phyloP scores from a whole-genome alignment of 106 monocot species.

The Phalaenopsis equestris region DNA sequence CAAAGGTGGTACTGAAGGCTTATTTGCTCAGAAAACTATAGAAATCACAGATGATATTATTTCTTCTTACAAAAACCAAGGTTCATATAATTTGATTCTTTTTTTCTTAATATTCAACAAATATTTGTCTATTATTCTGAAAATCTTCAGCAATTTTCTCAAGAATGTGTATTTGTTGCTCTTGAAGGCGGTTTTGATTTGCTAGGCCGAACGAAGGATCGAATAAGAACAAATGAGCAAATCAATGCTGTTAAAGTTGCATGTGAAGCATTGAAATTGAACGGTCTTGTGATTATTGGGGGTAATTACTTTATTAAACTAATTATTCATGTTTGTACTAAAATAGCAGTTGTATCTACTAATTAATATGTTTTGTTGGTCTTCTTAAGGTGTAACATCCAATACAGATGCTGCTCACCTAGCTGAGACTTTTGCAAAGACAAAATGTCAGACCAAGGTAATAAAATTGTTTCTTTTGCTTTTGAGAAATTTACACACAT shows the following conservation, averaged over 20 bases:
- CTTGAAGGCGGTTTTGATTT: conserved; percentile 81
- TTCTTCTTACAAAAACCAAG: conserved; percentile 83
- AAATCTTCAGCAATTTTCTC: no score
- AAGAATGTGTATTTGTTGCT: neutral
- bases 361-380: neutral
- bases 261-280: conserved; percentile 63
- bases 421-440: conserved; percentile 79
- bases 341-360: no score
- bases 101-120: neutral
- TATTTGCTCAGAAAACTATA: conserved; percentile 81
- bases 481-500: no score
- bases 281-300: conserved; percentile 93
- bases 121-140: no score
- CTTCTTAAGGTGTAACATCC: conserved; percentile 61
- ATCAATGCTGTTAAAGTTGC: conserved; percentile 62
- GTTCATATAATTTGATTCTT: conserved; percentile 11
- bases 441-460: conserved; percentile 74
- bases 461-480: no score
- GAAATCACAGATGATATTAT: conserved; percentile 80
- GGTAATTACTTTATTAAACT: conserved; percentile 25
- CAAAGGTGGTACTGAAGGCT: conserved; percentile 61
- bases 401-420: conserved; percentile 93
- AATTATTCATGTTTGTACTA: neutral
- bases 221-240: conserved; percentile 77
- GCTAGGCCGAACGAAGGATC: conserved; percentile 85